Evolutionary conservation across 1,139 yeast species (phyloP), one percentile per base, ranked within the genome.

Genomic region (Hyphopichia khmerensis): DNA sequence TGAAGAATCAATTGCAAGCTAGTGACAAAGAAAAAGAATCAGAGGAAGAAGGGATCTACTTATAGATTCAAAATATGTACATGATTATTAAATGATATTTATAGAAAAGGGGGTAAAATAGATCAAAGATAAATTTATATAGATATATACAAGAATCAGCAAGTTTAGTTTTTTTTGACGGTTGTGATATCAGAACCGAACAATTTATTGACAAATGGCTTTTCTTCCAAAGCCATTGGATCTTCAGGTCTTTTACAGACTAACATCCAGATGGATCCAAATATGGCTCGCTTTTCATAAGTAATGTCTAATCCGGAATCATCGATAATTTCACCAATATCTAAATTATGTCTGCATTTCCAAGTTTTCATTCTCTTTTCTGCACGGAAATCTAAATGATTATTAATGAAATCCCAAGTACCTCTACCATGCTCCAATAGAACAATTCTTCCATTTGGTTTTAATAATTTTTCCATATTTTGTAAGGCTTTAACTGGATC

Each of bases 311-410:
- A 72, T 0, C 96, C 96, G 13, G 96, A 84, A 47, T 81, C 82
- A 56, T 87, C 91, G 26, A 93, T 75, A 41, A 93, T 74, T 53
- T 84, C 93, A 29, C 90, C 95, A 51, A 93, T 88, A 58, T 93
- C 98, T 49, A 93, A 71, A 57, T 93, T 93, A 97, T 98, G 93
- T 57, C 98, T 73, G 65, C 99, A 93, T 3, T 97, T 98, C 98
- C 98, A 93, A 11, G 86, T 83, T 49, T 86, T 79, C 70, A 91
- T 80, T 65, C 97, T 84, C 51, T 81, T 79, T 43, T 82, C 90
- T 7, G 96, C 91, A 50, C 95, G 76, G 49, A 81, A 80, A 62
- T 93, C 98, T 63, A 93, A 72, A 47, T 87, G 82, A 36, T 82
- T 78, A 62, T 95, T 93, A 50, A 93, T 77, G 45, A 85, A 80